Evolutionary conservation across 352 stramenopile species (phyloP).

Genomic region (Pythium rishiriense): DNA sequence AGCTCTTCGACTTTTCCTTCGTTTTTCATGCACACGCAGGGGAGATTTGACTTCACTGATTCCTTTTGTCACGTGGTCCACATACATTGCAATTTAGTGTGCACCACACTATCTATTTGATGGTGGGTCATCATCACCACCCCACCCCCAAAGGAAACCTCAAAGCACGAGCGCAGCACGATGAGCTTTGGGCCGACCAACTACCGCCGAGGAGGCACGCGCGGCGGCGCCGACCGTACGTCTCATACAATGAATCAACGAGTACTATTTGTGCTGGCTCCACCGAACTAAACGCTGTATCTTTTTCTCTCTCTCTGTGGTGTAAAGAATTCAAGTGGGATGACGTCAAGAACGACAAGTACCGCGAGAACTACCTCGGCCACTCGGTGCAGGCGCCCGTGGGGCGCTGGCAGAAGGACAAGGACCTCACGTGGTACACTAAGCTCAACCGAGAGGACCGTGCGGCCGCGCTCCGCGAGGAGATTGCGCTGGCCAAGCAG

Average conservation of each 20-base stretch:
- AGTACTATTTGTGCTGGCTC: too few species aligned
- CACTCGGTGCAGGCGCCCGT: constrained; percentile 88
- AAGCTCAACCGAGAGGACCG: constrained; percentile 70
- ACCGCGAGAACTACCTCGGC: constrained; percentile 91
- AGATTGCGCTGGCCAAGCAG: constrained; percentile 76
- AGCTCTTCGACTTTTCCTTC: constrained; percentile 4
- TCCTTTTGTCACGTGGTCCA: constrained; percentile 12
- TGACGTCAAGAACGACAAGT: constrained; percentile 93
- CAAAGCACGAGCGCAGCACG: not conserved
- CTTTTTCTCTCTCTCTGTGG: too few species aligned
- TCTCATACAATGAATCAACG: not conserved
- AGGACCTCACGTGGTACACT: constrained; percentile 90
- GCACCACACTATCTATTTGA: not conserved
- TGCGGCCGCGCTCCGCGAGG: constrained; percentile 49
- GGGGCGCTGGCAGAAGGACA: constrained; percentile 87
- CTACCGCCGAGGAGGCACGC: constrained; percentile 85
- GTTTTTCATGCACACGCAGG: not conserved
- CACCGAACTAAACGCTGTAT: too few species aligned
- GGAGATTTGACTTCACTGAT: not conserved
- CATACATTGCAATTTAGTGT: constrained; percentile 1
- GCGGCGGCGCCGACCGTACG: constrained; percentile 84
- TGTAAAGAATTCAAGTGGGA: constrained; percentile 91
- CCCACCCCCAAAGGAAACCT: too few species aligned
- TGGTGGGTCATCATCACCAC: not conserved
- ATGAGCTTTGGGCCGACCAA: constrained; percentile 89